Evolutionary conservation across 176 grass and related monocot species (phyloP).

Genomic region (Musa acuminata): DNA sequence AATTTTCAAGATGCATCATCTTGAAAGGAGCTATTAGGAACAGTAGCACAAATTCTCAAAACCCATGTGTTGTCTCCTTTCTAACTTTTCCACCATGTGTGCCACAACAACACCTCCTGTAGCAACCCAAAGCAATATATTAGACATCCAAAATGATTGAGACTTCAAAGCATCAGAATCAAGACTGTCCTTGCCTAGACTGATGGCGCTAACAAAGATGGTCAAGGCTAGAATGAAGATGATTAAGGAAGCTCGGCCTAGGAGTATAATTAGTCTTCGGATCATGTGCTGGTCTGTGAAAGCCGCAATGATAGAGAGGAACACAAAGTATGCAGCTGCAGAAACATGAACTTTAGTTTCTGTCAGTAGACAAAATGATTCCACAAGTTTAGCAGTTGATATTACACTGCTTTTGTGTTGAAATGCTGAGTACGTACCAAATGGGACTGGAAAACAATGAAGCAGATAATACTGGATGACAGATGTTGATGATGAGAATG

Average conservation of each 20-base stretch:
- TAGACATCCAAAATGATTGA: too few relatives aligned
- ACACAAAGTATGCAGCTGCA: slow-evolving; percentile 19
- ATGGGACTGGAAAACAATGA: slow-evolving; percentile 18
- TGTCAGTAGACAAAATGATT: too few relatives aligned
- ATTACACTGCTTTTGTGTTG: too few relatives aligned
- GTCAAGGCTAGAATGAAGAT: slow-evolving; percentile 22
- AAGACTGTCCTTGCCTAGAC: slow-evolving; percentile 12
- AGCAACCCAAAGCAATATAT: too few relatives aligned
- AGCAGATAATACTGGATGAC: slow-evolving; percentile 24
- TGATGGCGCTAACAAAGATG: slow-evolving; percentile 20
- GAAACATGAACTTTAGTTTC: not conserved
- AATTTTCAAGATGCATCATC: too few relatives aligned
- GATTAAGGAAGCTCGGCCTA: slow-evolving; percentile 21
- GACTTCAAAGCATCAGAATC: too few relatives aligned
- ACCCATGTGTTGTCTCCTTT: too few relatives aligned
- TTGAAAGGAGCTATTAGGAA: too few relatives aligned
- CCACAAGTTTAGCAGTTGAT: too few relatives aligned
- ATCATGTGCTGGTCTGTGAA: slow-evolving; percentile 13
- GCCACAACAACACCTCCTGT: too few relatives aligned
- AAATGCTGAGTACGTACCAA: not conserved
- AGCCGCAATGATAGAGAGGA: slow-evolving; percentile 8
- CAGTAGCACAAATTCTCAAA: too few relatives aligned
- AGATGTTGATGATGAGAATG: slow-evolving; percentile 20
- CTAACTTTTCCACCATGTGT: too few relatives aligned
- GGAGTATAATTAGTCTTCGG: slow-evolving; percentile 6